Percentiles rank a stretch among this genome's conserved stretches.
phyloP scores from a whole-genome alignment of 139 green algal genomes.

The Tetratostichococcus sp. region DNA sequence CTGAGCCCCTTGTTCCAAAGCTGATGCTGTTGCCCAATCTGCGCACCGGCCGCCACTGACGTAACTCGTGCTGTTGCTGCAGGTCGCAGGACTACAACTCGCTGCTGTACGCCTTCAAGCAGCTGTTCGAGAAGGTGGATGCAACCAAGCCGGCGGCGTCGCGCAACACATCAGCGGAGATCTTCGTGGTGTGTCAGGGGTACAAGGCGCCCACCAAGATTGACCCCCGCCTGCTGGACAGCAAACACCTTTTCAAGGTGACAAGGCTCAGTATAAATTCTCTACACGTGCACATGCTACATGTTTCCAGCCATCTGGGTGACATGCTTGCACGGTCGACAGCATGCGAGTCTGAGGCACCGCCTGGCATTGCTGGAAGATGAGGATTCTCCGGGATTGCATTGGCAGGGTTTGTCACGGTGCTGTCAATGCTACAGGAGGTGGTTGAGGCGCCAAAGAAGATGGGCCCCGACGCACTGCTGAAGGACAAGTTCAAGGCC shows the following conservation, averaged over 20 bases:
- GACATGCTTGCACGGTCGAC: background rate
- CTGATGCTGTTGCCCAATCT: too few species aligned
- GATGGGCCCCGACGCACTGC: conserved; percentile 76
- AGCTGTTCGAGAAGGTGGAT: conserved; percentile 96
- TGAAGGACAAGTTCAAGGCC: conserved; percentile 73
- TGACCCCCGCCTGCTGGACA: conserved; percentile 93
- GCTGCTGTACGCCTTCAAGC: conserved; percentile 93
- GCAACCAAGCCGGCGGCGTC: conserved; percentile 91
- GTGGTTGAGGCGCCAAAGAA: conserved; percentile 41
- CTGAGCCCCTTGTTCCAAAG: too few species aligned
- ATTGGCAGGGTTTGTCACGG: too few species aligned
- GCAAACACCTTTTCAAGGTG: conserved; percentile 79
- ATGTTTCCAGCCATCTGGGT: too few species aligned
- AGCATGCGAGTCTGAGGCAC: too few species aligned
- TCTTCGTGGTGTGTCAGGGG: conserved; percentile 93
- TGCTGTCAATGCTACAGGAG: too few species aligned
- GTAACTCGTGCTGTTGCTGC: background rate
- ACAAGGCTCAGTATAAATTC: too few species aligned
- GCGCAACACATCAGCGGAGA: conserved; percentile 90
- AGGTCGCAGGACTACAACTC: conserved; percentile 94
- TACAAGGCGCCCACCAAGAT: conserved; percentile 97
- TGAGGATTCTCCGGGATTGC: too few species aligned
- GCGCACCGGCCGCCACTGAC: background rate
- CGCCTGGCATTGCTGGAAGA: too few species aligned
- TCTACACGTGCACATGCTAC: too few species aligned